A percentile compares a stretch with the other conserved stretches of the same genome.
Conservation (phyloP, 2,329 filamentous ascomycete species). For the Neonectria ditissima region DNA sequence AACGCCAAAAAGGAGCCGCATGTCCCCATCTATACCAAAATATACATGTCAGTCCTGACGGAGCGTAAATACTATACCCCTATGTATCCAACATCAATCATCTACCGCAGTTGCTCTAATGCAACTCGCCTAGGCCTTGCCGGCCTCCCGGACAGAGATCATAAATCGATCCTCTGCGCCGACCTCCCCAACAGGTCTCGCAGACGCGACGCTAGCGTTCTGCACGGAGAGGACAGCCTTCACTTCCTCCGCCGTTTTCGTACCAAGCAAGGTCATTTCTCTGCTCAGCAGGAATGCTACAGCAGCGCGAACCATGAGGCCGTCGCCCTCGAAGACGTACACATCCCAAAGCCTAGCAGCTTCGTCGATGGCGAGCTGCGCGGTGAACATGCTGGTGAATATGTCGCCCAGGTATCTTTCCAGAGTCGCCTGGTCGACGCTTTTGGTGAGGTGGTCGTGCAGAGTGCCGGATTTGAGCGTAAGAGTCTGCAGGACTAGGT, state of each 20-base stretch:
- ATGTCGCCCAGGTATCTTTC: constrained; percentile 69
- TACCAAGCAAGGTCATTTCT: constrained; percentile 64
- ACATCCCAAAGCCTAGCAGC: constrained; percentile 83
- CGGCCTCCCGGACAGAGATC: constrained; percentile 50
- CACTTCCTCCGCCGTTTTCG: constrained; percentile 59
- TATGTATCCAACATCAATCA: constrained; percentile 25
- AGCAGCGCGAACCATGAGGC: constrained; percentile 75
- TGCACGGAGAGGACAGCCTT: constrained; percentile 51
- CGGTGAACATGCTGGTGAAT: constrained; percentile 74
- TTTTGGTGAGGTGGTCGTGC: constrained; percentile 71
- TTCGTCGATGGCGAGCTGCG: constrained; percentile 73
- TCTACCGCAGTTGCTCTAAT: constrained; percentile 22
- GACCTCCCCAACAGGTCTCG: constrained; percentile 53
- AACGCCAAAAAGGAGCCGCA: constrained; percentile 42
- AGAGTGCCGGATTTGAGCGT: constrained; percentile 72
- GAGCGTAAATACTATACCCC: constrained; percentile 16
- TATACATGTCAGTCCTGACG: constrained; percentile 35
- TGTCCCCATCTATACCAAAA: constrained; percentile 45
- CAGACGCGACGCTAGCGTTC: constrained; percentile 46
- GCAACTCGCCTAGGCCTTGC: constrained; percentile 45
- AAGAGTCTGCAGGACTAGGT: constrained; percentile 75
- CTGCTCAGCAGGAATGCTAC: constrained; percentile 72
- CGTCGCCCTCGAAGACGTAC: constrained; percentile 84
- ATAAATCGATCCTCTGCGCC: constrained; percentile 62
- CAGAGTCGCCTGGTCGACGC: constrained; percentile 58